These are phyloP conservation scores for Medicago truncatula DNA, from an alignment of 306 rosid genomes.

Conservation along the genomic window MtrunA17r5.0-ANR NC_053047.1:31748001-31748500, in stretches of 20 bases:
- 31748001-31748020: too few species aligned
- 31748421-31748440: conserved; percentile 43
- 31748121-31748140: background rate
- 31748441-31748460: conserved; percentile 37
- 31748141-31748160: background rate
- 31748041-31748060: too few species aligned
- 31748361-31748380: conserved; percentile 80
- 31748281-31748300: conserved; percentile 36
- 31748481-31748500: conserved; percentile 4
- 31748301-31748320: conserved; percentile 86
- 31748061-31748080: too few species aligned
- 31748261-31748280: background rate
- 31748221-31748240: background rate
- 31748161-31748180: background rate
- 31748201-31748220: background rate
- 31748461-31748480: background rate
- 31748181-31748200: background rate
- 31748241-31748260: background rate
- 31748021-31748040: too few species aligned
- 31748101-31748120: background rate
- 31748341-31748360: conserved; percentile 61
- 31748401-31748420: conserved; percentile 94
- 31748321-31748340: conserved; percentile 69
- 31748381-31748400: conserved; percentile 92
- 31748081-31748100: too few species aligned